Conservation (phyloP, 2,329 filamentous ascomycete species). For the Phyllosticta ampelicida region DNA sequence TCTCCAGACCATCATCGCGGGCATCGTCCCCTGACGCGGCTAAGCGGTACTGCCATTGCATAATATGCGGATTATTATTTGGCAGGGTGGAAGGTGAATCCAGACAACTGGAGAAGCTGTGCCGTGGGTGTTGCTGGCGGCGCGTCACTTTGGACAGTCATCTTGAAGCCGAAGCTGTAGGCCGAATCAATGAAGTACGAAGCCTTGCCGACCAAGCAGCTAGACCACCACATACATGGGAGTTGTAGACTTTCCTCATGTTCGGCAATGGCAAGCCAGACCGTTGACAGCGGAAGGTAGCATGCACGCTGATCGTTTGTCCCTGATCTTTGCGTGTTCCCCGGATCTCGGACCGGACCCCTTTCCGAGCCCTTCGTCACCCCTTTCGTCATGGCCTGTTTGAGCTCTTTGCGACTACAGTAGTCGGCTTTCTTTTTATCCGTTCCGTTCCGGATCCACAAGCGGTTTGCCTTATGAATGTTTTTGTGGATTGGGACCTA, state of each 20-base stretch:
- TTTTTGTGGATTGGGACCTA: not conserved
- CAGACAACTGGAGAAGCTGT: not conserved
- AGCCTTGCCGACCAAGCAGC: not conserved
- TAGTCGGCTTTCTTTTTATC: not conserved
- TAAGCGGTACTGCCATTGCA: not conserved
- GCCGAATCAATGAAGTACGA: not conserved
- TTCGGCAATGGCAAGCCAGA: not conserved
- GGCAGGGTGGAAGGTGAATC: not conserved
- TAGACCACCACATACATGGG: not conserved
- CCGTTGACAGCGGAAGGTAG: not conserved
- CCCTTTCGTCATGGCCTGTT: not conserved
- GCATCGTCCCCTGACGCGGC: not conserved
- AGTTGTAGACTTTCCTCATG: not conserved
- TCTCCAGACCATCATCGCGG: not conserved
- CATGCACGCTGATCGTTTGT: not conserved
- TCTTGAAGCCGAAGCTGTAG: not conserved
- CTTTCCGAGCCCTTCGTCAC: not conserved
- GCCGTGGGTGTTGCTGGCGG: not conserved
- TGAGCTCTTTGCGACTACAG: not conserved
- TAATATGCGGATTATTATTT: not conserved
- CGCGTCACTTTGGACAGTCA: not conserved
- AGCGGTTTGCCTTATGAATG: not conserved
- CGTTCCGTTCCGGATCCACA: not conserved
- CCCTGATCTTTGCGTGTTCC: not conserved
- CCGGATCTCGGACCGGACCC: not conserved